Evolutionary conservation across 1,284 basidiomycete genomes (phyloP), one percentile per base, ranked within the genome.

Genomic region (Malassezia psittaci): DNA sequence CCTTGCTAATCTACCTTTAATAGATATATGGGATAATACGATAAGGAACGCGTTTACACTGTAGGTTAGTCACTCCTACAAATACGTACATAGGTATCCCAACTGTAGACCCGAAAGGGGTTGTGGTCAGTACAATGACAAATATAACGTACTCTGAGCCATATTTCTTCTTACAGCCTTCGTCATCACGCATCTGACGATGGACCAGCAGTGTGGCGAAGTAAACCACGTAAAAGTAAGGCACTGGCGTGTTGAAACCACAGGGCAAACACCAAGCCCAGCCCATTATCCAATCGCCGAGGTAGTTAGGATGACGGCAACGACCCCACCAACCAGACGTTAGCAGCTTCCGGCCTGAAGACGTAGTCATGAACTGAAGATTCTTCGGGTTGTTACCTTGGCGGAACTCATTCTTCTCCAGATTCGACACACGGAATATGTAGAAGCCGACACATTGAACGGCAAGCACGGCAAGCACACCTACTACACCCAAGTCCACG

Each of bases 291-390:
- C 87, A 78, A 71, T 91, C 90, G 41, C 88, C 89, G 47, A 78
- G 63, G 53, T 78, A 78, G 65, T 77, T 77, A 29, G 94, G 94
- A 77, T 98, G 94, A 46, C 88, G 82, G 1, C 87, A 93, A 39
- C 82, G 77, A 15, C 91, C 93, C 94, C 94, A 99, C 94, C 93
- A 98, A 10, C 94, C 94, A 10, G 87, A 87, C 18, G 85, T 94
- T 42, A 99, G 79, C 36, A 99, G 81, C 75, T 90, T 93, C 5
- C 88, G 86, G 11, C 94, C 94, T 12, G 83, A 81, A 63, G 84
- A 81, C 1, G 93, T 98, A 51, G 83, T 81, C 77, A 98, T 84
- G 75, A 79, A 94, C 64, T 82, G 77, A 18, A 96, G 79, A 75
- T 90, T 88, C 79, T 96, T 96, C 0, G 90, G 88, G 77, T 99